Base-by-base conservation (phyloP, 2,329 filamentous ascomycete species). In the Hymenoscyphus repandus region DNA sequence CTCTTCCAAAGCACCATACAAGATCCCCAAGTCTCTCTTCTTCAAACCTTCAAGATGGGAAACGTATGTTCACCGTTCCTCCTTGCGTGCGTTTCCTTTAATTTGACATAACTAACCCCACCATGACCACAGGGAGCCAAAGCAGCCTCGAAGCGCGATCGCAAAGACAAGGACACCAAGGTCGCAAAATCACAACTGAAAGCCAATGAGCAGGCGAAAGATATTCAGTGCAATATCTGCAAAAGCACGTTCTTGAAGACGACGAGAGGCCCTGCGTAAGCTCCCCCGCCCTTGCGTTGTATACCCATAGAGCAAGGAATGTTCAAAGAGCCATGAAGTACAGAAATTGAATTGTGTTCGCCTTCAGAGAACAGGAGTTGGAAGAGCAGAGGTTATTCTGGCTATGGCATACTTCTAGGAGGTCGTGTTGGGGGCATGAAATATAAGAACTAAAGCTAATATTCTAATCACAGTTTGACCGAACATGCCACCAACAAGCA, bases 241-340 rank as follows among this genome's bases (percentile, higher is more conserved):
- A 86, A 83, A 71, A 79, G 85, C 61, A 87, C 85, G 30, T 90
- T 91, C 73, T 78, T 90, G 61, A 85, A 85, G 74, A 91, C 87
- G 33, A 85, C 84, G 54, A 85, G 85, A 66, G 81, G 78, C 55
- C 84, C 84, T 63, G 82, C 85, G 80, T 84, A 74, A 60, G 79
- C 72, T 39, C 6, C 22, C 22, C 22, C 22, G 22, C 22, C 22
- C 22, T 27, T 27, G 7, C 22, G 22, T n/a, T n/a, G n/a, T n/a
- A 27, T 7, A 27, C 22, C 22, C 4, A 27, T 27, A 27, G 22
- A 7, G 22, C 22, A 27, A 27, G 22, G 7, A 27, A 27, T 27
- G 22, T 27, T 27, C 4, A 4, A 27, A 7, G 22, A 27, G n/a
- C n/a, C n/a, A n/a, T n/a, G n/a, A n/a, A n/a, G n/a, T n/a, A n/a